Evolutionary conservation across 345 rosid genomes (phyloP).

Genomic region (Eucalyptus pauciflora): DNA sequence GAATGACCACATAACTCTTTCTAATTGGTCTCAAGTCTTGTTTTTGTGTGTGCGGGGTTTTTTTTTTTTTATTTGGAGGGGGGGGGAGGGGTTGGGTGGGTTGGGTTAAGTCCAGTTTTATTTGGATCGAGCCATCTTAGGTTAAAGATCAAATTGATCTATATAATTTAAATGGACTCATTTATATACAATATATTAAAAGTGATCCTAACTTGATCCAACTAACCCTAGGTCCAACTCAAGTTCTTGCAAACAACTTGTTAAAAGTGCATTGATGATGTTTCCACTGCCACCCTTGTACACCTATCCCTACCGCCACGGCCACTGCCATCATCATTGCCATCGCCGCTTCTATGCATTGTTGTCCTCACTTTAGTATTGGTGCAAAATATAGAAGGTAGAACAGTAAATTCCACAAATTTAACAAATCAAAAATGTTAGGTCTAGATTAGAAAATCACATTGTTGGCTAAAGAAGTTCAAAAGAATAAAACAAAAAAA

Average conservation of each 20-base stretch:
- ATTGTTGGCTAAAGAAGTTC: neutral
- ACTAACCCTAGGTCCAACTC: neutral
- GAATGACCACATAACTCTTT: neutral
- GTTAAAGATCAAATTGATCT: neutral
- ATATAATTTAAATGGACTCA: neutral
- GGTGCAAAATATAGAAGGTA: neutral
- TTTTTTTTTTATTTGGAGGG: no score
- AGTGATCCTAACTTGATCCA: neutral
- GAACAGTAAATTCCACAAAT: neutral
- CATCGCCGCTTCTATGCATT: neutral
- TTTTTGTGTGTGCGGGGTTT: neutral
- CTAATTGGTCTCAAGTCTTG: neutral
- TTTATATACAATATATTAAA: neutral
- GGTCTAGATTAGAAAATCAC: neutral
- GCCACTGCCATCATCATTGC: neutral
- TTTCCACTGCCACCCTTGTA: neutral
- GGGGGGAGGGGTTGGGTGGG: accelerated
- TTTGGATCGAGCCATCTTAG: neutral
- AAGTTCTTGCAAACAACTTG: neutral
- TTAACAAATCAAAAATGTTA: neutral
- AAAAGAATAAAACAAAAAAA: neutral
- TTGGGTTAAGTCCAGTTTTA: neutral
- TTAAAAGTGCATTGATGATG: neutral
- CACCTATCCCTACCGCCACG: neutral
- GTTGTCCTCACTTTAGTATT: neutral